These are phyloP conservation scores for Theileria orientalis DNA, from an alignment of 169 alveolate species.

Conservation along the genomic window DNA sequence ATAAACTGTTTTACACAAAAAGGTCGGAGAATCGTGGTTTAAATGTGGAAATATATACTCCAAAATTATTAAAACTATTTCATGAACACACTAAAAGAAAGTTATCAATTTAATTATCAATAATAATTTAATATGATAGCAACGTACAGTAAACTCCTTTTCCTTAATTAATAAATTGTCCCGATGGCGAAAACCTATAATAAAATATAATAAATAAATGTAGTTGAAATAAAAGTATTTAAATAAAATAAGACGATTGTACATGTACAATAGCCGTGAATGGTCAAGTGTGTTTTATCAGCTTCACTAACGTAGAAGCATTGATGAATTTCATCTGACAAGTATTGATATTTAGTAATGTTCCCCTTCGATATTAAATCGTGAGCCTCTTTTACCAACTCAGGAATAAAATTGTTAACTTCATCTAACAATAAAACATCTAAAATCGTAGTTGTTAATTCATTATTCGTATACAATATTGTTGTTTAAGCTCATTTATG, in stretches of 20 bases:
- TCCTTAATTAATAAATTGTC: conserved; percentile 39
- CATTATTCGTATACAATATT: background rate
- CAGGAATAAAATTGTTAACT: conserved; percentile 18
- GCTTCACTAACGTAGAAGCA: too few relatives aligned
- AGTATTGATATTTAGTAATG: conserved; percentile 7
- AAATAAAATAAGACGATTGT: conserved; percentile 25
- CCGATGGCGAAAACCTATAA: conserved; percentile 31
- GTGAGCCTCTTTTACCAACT: conserved; percentile 13
- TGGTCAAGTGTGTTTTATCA: background rate
- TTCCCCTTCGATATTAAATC: conserved; percentile 18
- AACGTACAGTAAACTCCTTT: conserved; percentile 49
- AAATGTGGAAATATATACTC: conserved; percentile 14
- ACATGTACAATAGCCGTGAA: conserved; percentile 22
- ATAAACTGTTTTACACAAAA: conserved; percentile 7
- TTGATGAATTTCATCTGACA: conserved; percentile 8
- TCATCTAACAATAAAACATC: conserved; percentile 33
- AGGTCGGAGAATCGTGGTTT: background rate
- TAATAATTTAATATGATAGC: background rate
- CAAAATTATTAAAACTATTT: conserved; percentile 33
- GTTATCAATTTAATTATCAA: too few relatives aligned
- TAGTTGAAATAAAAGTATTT: conserved; percentile 27
- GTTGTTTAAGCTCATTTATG: background rate
- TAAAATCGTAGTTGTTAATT: conserved; percentile 1
- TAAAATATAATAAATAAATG: background rate
- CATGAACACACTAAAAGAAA: conserved; percentile 43